A percentile compares a stretch with the other conserved stretches of the same genome.
phyloP scores from a whole-genome alignment of 2,329 filamentous ascomycete species.

The Stagonosporopsis cucurbitacearum region DNA sequence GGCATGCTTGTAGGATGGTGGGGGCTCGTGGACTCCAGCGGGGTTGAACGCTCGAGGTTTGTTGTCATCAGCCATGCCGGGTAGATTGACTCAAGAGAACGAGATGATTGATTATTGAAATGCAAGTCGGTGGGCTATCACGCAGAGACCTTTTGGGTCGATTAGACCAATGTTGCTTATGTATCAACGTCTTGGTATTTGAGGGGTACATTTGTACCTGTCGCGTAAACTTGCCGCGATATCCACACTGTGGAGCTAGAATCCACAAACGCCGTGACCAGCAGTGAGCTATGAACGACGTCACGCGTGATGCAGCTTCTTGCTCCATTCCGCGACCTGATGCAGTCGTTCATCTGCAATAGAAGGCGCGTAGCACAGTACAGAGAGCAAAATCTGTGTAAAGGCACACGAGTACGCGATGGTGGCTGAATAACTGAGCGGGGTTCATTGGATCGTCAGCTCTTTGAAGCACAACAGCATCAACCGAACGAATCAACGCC shows the following conservation, averaged over 20 bases:
- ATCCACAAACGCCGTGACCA: constrained; percentile 4
- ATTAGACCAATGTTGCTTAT: not conserved
- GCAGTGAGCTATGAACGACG: constrained; percentile 7
- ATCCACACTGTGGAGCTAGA: not conserved
- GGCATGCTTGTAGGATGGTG: constrained; percentile 41
- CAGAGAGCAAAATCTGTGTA: too few relatives aligned
- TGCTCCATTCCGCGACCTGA: constrained; percentile 1
- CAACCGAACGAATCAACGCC: constrained; percentile 15
- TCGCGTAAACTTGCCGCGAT: constrained; percentile 7
- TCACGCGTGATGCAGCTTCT: not conserved
- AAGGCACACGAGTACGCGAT: not conserved
- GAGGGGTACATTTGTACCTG: constrained; percentile 12
- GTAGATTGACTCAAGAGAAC: not conserved
- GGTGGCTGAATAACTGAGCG: constrained; percentile 19
- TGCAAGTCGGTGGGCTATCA: too few relatives aligned
- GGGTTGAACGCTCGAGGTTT: constrained; percentile 44
- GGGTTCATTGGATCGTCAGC: constrained; percentile 15
- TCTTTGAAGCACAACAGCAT: constrained; percentile 3
- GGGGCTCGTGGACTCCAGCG: constrained; percentile 31
- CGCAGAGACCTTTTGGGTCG: not conserved
- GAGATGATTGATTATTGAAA: not conserved
- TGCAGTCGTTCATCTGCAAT: not conserved
- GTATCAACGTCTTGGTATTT: constrained; percentile 3
- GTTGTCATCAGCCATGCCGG: constrained; percentile 22
- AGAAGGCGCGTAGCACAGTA: not conserved